phyloP scores from a whole-genome alignment of 306 rosid genomes.

The Prunus persica region DNA sequence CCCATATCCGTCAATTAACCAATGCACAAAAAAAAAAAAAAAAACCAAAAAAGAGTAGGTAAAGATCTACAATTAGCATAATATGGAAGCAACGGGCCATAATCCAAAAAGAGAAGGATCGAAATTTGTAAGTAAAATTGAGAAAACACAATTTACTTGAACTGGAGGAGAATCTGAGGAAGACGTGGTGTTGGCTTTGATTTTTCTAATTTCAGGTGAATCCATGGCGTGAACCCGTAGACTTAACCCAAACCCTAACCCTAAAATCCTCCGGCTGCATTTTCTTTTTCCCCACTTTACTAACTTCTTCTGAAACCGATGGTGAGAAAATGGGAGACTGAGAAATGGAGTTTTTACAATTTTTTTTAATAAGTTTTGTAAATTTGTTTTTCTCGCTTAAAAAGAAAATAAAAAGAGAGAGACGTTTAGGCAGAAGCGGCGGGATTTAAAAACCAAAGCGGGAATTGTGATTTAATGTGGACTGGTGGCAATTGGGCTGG shows the following conservation, averaged over 20 bases:
- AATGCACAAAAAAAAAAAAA: not conserved
- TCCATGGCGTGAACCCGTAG: conserved; percentile 35
- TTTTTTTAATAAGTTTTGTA: not conserved
- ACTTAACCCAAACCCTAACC: conserved; percentile 23
- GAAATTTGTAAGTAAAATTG: not conserved
- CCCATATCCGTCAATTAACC: not conserved
- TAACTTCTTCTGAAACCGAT: conserved; percentile 22
- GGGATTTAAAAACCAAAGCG: conserved; percentile 61
- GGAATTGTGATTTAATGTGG: conserved; percentile 21
- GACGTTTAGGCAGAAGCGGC: conserved; percentile 24
- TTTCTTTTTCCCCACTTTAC: conserved; percentile 10
- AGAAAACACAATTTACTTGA: conserved; percentile 31
- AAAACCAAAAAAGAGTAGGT: not conserved
- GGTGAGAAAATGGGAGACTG: not conserved
- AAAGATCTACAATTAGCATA: not conserved
- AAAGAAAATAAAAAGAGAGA: not conserved
- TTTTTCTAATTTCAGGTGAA: conserved; percentile 42
- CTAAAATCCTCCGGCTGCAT: conserved; percentile 29
- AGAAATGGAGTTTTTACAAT: not conserved
- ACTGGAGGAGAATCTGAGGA: conserved; percentile 38
- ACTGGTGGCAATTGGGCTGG: not conserved
- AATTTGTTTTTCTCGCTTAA: not conserved
- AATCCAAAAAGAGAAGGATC: not conserved
- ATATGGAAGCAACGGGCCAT: not conserved
- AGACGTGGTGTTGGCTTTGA: conserved; percentile 22